These are phyloP conservation scores for Amanita molliuscula DNA, from an alignment of 768 basidiomycete genomes.

Conservation along the genomic window DNA sequence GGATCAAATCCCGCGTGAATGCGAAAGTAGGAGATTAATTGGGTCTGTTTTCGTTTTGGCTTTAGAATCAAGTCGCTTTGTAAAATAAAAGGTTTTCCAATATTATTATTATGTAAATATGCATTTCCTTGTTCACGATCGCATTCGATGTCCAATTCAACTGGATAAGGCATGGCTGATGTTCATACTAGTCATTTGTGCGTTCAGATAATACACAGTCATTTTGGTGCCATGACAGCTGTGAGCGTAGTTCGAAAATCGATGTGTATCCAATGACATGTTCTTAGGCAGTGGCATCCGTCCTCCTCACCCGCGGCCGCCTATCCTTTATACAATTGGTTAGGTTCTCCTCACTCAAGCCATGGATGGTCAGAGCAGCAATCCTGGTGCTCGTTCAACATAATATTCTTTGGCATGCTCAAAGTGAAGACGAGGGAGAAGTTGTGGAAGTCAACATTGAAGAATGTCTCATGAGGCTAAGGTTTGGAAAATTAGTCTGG, in stretches of 20 bases:
- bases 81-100: too few relatives aligned
- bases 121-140: background rate
- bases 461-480: slow-evolving; percentile 71
- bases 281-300: slow-evolving; percentile 58
- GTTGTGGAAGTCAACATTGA: slow-evolving; percentile 75
- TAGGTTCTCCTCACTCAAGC: slow-evolving; percentile 57
- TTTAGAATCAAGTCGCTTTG: too few relatives aligned
- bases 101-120: background rate
- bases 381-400: slow-evolving; percentile 83
- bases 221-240: slow-evolving; percentile 44
- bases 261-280: background rate
- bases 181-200: slow-evolving; percentile 46
- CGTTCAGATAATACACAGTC: slow-evolving; percentile 42
- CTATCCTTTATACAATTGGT: slow-evolving; percentile 61
- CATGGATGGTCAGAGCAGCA: slow-evolving; percentile 56
- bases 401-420: slow-evolving; percentile 82
- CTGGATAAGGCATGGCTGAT: slow-evolving; percentile 39
- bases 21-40: too few relatives aligned
- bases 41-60: too few relatives aligned
- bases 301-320: slow-evolving; percentile 74
- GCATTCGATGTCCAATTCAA: background rate
- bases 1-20: background rate
- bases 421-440: slow-evolving; percentile 60
- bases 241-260: slow-evolving; percentile 2
- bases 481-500: slow-evolving; percentile 78